phyloP scores from a whole-genome alignment of 1,284 basidiomycete genomes.

The Cryptococcus jaspeensis region DNA sequence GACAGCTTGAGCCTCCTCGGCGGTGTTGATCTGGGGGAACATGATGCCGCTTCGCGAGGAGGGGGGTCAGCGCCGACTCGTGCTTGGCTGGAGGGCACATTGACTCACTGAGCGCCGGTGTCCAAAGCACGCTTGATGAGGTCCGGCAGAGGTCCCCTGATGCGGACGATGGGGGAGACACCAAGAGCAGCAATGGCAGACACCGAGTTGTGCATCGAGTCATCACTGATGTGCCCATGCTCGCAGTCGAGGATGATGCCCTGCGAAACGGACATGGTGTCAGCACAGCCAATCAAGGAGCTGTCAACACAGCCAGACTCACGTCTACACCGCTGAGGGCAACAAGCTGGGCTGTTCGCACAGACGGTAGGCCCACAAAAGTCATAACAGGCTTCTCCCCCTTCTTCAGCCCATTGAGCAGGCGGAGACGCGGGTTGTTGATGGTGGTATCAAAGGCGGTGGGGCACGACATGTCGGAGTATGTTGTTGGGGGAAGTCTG shows the following conservation, averaged over 20 bases:
- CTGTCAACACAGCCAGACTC: conserved; percentile 7
- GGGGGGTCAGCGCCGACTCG: not conserved
- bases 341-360: conserved; percentile 27
- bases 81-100: not conserved
- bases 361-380: conserved; percentile 26
- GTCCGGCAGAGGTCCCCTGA: conserved; percentile 14
- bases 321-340: conserved; percentile 28
- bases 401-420: conserved; percentile 24
- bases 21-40: conserved; percentile 31
- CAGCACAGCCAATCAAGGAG: not conserved
- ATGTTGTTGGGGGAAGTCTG: not conserved
- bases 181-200: conserved; percentile 21
- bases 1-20: conserved; percentile 22
- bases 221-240: conserved; percentile 28
- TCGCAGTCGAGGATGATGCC: conserved; percentile 35
- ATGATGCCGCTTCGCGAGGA: conserved; percentile 28
- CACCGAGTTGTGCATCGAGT: conserved; percentile 28
- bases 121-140: conserved; percentile 34
- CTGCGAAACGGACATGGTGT: not conserved
- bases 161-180: conserved; percentile 27
- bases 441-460: conserved; percentile 27
- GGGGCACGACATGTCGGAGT: conserved; percentile 4
- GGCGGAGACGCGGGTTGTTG: conserved; percentile 24
- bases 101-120: conserved; percentile 25
- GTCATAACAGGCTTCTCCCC: conserved; percentile 28